A percentile compares a stretch with the other conserved stretches of the same genome.
Evolutionary conservation across 768 basidiomycete genomes (phyloP).

Genomic region (Lepiota venenata): DNA sequence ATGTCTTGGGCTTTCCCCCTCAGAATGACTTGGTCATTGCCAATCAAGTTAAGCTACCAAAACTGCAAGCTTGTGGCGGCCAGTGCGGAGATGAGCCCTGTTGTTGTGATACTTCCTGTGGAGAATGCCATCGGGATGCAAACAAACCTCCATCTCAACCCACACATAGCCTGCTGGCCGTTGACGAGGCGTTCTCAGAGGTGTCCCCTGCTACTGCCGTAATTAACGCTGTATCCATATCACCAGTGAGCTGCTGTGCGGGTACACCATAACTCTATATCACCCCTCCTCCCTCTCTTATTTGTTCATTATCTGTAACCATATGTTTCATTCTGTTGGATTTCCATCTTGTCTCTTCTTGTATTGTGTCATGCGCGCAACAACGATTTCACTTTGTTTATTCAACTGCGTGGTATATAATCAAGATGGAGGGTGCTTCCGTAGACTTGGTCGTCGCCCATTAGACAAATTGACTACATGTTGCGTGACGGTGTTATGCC

Average conservation of each 20-base stretch:
- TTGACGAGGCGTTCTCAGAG: neutral
- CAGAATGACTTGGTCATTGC: neutral
- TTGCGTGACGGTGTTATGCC: no score
- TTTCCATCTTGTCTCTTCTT: neutral
- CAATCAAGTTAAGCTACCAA: slow-evolving; percentile 48
- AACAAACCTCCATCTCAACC: neutral
- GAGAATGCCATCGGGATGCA: slow-evolving; percentile 44
- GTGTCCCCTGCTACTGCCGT: neutral
- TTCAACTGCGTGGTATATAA: neutral
- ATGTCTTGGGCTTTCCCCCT: slow-evolving; percentile 22
- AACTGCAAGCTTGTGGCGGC: slow-evolving; percentile 66
- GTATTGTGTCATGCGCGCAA: neutral
- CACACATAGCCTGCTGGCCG: neutral
- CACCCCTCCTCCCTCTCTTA: slow-evolving; percentile 5
- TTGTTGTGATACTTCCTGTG: slow-evolving; percentile 53
- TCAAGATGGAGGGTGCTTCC: no score
- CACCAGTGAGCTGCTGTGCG: slow-evolving; percentile 28
- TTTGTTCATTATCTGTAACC: slow-evolving; percentile 10
- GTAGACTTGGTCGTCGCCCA: no score
- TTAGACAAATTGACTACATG: no score
- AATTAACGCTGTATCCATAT: neutral
- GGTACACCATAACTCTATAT: slow-evolving; percentile 13
- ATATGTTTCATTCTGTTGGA: neutral
- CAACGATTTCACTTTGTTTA: neutral
- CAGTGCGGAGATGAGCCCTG: slow-evolving; percentile 52